These are phyloP conservation scores for Nelumbo lutea DNA, from an alignment of 164 flowering plant genomes.

Conservation along the genomic window DNA sequence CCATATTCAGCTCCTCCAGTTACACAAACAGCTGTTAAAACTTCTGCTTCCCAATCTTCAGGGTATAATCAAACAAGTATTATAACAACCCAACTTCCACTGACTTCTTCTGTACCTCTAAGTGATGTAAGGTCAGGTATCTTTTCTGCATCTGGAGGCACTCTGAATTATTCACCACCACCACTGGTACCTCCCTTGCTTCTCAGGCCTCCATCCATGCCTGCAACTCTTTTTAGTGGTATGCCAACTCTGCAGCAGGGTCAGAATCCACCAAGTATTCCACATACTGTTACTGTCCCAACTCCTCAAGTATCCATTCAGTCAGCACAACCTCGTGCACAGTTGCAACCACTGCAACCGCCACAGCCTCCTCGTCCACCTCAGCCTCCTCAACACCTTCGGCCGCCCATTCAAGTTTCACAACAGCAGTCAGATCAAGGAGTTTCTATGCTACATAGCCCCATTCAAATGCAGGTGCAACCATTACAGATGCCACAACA, in stretches of 20 bases:
- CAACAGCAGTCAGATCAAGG: constrained; percentile 57
- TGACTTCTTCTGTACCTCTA: constrained; percentile 25
- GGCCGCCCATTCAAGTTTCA: constrained; percentile 57
- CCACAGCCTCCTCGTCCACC: constrained; percentile 73
- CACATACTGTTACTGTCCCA: constrained; percentile 27
- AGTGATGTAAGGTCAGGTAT: constrained; percentile 33
- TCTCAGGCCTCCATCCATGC: constrained; percentile 54
- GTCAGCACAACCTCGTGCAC: constrained; percentile 50
- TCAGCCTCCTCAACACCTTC: constrained; percentile 69
- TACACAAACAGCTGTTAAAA: constrained; percentile 31
- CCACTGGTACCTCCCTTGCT: constrained; percentile 39
- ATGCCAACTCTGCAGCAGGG: constrained; percentile 44
- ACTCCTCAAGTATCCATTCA: constrained; percentile 40
- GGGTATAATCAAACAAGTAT: constrained; percentile 34
- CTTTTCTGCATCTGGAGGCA: constrained; percentile 38
- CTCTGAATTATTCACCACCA: constrained; percentile 41
- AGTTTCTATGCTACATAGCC: constrained; percentile 42
- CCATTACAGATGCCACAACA: constrained; percentile 63
- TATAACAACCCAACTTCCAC: constrained; percentile 38
- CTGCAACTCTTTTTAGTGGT: constrained; percentile 37
- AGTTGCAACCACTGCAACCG: constrained; percentile 81
- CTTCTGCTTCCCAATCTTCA: constrained; percentile 37
- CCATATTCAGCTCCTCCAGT: constrained; percentile 52
- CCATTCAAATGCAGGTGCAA: constrained; percentile 53
- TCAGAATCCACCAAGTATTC: constrained; percentile 37